Evolutionary conservation across 2,329 filamentous ascomycete species (phyloP).

Genomic region (Raffaelea albimanens): DNA sequence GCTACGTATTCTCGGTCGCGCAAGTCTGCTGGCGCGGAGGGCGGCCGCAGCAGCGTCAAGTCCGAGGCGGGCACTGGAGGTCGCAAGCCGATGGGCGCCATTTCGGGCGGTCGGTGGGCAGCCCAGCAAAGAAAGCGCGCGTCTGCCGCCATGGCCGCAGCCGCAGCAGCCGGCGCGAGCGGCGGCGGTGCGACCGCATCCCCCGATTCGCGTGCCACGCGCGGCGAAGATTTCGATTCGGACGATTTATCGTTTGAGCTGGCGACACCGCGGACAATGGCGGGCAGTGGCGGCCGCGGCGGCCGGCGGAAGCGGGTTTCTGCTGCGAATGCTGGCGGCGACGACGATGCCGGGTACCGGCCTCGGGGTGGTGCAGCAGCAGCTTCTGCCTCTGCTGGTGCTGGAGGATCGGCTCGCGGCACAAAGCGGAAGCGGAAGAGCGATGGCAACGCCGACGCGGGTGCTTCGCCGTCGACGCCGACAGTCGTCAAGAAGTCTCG

Average conservation of each 20-base stretch:
- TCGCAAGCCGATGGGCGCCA: constrained; percentile 17
- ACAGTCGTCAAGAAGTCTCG: neutral
- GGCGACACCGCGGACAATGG: constrained; percentile 4
- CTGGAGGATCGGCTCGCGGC: no score
- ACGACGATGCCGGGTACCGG: no score
- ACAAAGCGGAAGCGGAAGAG: constrained; percentile 24
- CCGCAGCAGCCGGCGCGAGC: constrained; percentile 15
- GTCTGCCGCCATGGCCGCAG: neutral
- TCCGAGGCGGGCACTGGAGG: constrained; percentile 10
- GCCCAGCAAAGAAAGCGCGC: constrained; percentile 8
- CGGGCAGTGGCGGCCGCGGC: constrained; percentile 19
- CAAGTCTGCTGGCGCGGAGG: constrained; percentile 12
- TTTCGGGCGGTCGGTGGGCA: constrained; percentile 24
- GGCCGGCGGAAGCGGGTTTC: constrained; percentile 40
- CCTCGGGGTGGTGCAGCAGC: neutral
- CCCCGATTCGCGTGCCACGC: constrained; percentile 9
- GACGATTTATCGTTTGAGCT: constrained; percentile 14
- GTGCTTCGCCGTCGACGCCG: neutral
- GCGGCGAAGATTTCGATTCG: constrained; percentile 14
- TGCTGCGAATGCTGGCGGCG: neutral
- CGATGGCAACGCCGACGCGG: constrained; percentile 1
- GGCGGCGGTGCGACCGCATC: constrained; percentile 26
- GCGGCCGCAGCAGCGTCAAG: neutral
- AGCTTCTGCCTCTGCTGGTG: neutral
- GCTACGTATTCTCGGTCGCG: neutral